Conservation (phyloP, 2,329 filamentous ascomycete species). For the Epichloe typhina region DNA sequence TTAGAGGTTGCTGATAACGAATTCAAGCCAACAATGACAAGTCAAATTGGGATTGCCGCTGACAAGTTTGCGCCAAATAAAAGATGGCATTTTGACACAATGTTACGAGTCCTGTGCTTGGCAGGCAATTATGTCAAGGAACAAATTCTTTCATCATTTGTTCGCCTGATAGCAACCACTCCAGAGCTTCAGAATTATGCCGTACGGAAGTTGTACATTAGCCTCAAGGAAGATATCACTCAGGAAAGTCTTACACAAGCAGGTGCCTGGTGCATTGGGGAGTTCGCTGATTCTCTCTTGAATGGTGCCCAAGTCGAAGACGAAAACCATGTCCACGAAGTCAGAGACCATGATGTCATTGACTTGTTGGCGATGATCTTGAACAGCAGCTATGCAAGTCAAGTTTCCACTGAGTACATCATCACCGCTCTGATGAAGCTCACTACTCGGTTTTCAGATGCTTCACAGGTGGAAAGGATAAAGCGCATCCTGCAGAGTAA, state of each 20-base stretch:
- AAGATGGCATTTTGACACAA: slow-evolving; percentile 96
- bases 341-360: slow-evolving; percentile 80
- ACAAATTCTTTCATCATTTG: slow-evolving; percentile 91
- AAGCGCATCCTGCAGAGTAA: slow-evolving; percentile 64
- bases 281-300: slow-evolving; percentile 86
- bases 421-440: slow-evolving; percentile 91
- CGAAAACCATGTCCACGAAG: slow-evolving; percentile 67
- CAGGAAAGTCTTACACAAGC: slow-evolving; percentile 91
- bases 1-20: slow-evolving; percentile 95
- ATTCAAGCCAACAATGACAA: slow-evolving; percentile 98
- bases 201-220: slow-evolving; percentile 84
- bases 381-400: slow-evolving; percentile 86
- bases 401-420: slow-evolving; percentile 90
- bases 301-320: slow-evolving; percentile 86
- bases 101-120: slow-evolving; percentile 83
- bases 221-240: slow-evolving; percentile 90
- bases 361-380: slow-evolving; percentile 88
- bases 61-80: slow-evolving; percentile 95
- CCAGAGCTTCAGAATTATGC: slow-evolving; percentile 93
- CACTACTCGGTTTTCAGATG: slow-evolving; percentile 72
- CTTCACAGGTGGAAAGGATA: slow-evolving; percentile 75
- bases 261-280: slow-evolving; percentile 93
- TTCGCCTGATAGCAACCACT: slow-evolving; percentile 87
- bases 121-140: slow-evolving; percentile 97
- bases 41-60: slow-evolving; percentile 91